A percentile compares a stretch with the other conserved stretches of the same genome.
Evolutionary conservation across 2,329 filamentous ascomycete species (phyloP).

Genomic region (Neopestalotiopsis sp.): DNA sequence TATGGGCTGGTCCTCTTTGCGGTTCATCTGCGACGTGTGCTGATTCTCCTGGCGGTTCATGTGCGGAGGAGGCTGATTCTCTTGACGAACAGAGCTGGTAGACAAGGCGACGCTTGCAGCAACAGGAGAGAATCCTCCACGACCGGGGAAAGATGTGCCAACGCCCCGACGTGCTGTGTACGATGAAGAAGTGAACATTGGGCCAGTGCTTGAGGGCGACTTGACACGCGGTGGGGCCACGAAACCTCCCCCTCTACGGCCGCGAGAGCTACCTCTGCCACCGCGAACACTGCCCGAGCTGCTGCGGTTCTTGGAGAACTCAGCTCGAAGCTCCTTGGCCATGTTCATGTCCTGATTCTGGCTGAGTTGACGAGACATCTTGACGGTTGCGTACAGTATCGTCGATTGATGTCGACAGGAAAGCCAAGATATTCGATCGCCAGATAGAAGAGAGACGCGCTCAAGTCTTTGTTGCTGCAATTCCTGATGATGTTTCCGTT

Average conservation of each 20-base stretch:
- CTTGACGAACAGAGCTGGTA: neutral
- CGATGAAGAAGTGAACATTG: neutral
- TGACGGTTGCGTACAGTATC: neutral
- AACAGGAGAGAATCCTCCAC: slow-evolving; percentile 10
- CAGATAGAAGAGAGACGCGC: neutral
- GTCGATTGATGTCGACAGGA: neutral
- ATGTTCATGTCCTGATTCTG: neutral
- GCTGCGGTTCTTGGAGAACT: neutral
- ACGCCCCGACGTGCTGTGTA: slow-evolving; percentile 12
- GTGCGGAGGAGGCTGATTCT: neutral
- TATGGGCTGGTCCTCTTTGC: neutral
- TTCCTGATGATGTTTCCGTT: neutral
- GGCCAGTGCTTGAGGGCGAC: neutral
- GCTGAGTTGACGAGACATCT: neutral
- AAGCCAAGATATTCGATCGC: neutral
- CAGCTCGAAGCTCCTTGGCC: neutral
- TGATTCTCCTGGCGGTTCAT: neutral
- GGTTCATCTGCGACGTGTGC: neutral
- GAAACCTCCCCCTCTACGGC: neutral
- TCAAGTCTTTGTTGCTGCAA: neutral
- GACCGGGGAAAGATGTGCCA: neutral
- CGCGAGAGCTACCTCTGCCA: neutral
- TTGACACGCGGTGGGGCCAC: neutral
- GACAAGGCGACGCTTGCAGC: neutral
- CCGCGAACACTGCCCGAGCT: neutral